These are phyloP conservation scores for Extremus antarcticus DNA, from an alignment of 495 filamentous ascomycete genomes.

Conservation along the genomic window DNA sequence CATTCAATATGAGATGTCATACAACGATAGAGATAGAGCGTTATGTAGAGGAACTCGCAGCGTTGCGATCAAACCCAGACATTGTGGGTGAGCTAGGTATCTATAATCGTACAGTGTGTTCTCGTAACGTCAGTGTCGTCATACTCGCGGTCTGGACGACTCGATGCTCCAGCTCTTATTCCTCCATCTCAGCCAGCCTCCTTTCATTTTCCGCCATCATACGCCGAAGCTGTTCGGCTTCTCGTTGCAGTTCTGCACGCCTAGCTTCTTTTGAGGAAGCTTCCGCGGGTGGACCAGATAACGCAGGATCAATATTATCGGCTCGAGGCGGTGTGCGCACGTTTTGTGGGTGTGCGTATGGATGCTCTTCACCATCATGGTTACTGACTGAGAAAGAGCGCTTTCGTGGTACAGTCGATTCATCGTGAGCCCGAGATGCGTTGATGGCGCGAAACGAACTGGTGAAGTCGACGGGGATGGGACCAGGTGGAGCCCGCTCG, in stretches of 20 bases:
- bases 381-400: constrained; percentile 47
- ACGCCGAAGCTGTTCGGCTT: constrained; percentile 68
- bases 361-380: neutral
- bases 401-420: constrained; percentile 49
- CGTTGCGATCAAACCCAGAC: no score
- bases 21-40: neutral
- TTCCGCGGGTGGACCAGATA: neutral
- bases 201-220: constrained; percentile 64
- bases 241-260: constrained; percentile 54
- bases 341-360: constrained; percentile 20
- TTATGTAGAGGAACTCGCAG: neutral
- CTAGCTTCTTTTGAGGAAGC: constrained; percentile 42
- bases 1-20: no score
- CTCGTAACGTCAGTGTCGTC: neutral
- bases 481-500: constrained; percentile 1
- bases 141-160: no score
- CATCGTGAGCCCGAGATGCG: constrained; percentile 31
- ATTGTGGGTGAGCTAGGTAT: neutral
- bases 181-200: constrained; percentile 52
- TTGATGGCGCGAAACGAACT: constrained; percentile 21
- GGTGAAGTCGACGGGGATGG: constrained; percentile 29
- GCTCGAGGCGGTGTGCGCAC: constrained; percentile 25
- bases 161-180: no score
- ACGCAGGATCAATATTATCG: constrained; percentile 19
- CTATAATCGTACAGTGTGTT: neutral